Base-by-base conservation (phyloP, 768 basidiomycete genomes). In the Amanita exitialis region DNA sequence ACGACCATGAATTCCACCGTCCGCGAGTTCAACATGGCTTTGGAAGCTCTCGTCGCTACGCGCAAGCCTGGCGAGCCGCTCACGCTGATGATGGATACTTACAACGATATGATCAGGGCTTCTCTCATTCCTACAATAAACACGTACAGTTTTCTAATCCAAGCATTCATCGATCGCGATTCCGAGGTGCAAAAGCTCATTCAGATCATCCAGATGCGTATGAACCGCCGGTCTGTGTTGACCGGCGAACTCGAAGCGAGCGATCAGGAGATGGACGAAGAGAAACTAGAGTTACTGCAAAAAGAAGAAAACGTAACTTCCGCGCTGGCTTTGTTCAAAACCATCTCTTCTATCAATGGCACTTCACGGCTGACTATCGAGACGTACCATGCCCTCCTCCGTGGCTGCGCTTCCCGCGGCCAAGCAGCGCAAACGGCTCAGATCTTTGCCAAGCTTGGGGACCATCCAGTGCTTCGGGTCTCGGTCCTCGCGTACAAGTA, bases 281-380 rank as follows among this genome's bases (percentile, higher is more conserved):
- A 60, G 20, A 72, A 72, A 7, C 70, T 77, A 36, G 64, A 63
- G 0, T 54, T 64, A 1, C 73, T 90, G 20, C 67, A 68, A 18
- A 57, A 70, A 25, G 91, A 94, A 61, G 77, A 79, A 58, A 90
- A 86, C 55, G 82, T 91, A 53, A 61, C 69, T 0, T 75, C 80
- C 0, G 90, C 90, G 0, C 69, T 91, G 67, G 74, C 78, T 13
- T 67, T 94, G 13, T 93, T 93, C 64, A 74, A 84, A 21, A 73
- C 79, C 0, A 73, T 81, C 15, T 63, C 71, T 25, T 46, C 52
- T 12, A 21, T 42, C 7, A 53, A 61, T 13, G 65, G 66, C 18
- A 59, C 61, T 38, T 39, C 57, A 6, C 55, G 61, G 3, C 60
- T 80, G 41, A 66, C 69, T 0, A 32, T 65, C 3, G 42, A 45